Evolutionary conservation across 2,329 filamentous ascomycete species (phyloP).

Genomic region (Pyrenophora graminea): DNA sequence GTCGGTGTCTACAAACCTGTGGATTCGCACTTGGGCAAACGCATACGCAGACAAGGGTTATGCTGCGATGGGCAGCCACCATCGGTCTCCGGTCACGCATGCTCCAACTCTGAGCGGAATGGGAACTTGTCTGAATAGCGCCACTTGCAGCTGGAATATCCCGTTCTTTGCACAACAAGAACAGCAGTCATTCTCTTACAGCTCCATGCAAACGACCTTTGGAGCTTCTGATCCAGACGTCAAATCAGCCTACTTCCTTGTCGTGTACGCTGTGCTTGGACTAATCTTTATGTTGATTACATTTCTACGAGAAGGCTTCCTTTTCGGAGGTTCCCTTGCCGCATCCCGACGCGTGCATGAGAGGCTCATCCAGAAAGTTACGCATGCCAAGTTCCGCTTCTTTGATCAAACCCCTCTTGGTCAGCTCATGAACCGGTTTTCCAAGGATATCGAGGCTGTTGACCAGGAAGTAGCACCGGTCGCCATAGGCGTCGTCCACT

Average conservation of each 20-base stretch:
- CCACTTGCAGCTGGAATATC: constrained; percentile 56
- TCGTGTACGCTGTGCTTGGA: constrained; percentile 80
- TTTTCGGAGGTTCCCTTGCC: constrained; percentile 89
- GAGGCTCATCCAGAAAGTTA: constrained; percentile 75
- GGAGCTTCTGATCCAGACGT: constrained; percentile 59
- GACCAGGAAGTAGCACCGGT: constrained; percentile 95
- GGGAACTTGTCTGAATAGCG: constrained; percentile 55
- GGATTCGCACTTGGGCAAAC: constrained; percentile 95
- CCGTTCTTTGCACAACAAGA: constrained; percentile 34
- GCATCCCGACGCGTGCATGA: constrained; percentile 86
- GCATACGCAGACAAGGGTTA: constrained; percentile 67
- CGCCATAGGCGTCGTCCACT: constrained; percentile 75
- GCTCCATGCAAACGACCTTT: constrained; percentile 49
- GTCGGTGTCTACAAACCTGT: constrained; percentile 85
- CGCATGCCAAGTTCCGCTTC: constrained; percentile 93
- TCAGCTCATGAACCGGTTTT: constrained; percentile 97
- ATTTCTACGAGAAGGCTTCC: constrained; percentile 78
- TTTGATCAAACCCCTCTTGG: constrained; percentile 96
- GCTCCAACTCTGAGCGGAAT: constrained; percentile 49
- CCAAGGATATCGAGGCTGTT: constrained; percentile 91
- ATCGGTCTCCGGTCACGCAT: constrained; percentile 50
- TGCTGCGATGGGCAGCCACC: constrained; percentile 34
- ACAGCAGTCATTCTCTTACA: constrained; percentile 40
- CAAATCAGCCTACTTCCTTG: constrained; percentile 81
- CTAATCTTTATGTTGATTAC: constrained; percentile 78